Evolutionary conservation across 495 filamentous ascomycete genomes (phyloP).

Genomic region (Usnea hakonensis): DNA sequence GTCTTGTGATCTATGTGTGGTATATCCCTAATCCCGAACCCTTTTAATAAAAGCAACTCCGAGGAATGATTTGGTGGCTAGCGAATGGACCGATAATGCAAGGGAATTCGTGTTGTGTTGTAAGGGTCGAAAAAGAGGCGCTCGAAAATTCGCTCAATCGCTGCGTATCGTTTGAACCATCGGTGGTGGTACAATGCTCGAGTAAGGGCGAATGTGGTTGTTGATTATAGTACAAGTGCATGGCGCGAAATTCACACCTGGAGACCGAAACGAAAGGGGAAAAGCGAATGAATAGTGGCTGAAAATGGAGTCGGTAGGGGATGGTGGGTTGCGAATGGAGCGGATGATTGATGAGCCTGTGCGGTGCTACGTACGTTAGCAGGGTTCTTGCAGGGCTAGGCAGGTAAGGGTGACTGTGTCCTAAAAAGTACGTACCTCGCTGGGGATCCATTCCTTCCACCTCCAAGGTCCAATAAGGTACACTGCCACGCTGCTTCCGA

Average conservation of each 20-base stretch:
- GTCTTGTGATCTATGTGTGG: conserved; percentile 26
- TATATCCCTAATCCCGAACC: conserved; percentile 22
- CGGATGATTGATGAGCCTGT: conserved; percentile 21
- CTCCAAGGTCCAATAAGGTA: conserved; percentile 13
- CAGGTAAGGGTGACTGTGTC: conserved; percentile 23
- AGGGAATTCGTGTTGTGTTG: conserved; percentile 22
- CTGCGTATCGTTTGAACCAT: conserved; percentile 14
- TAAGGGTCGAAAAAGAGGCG: conserved; percentile 9
- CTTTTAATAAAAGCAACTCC: conserved; percentile 18
- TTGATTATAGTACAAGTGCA: conserved; percentile 21
- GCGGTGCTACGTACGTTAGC: conserved; percentile 21
- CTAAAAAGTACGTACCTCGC: conserved; percentile 22
- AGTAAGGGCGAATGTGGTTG: conserved; percentile 12
- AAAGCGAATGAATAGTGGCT: conserved; percentile 10
- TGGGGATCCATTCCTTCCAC: conserved; percentile 23
- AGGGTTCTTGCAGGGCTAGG: conserved; percentile 23
- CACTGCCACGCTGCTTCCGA: conserved; percentile 14
- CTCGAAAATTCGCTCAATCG: conserved; percentile 17
- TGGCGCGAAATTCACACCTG: conserved; percentile 11
- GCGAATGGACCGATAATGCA: conserved; percentile 11
- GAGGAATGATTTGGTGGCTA: conserved; percentile 14
- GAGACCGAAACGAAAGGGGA: conserved; percentile 13
- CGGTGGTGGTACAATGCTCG: conserved; percentile 22
- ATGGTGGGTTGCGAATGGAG: conserved; percentile 21
- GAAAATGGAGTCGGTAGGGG: conserved; percentile 2